phyloP scores from a whole-genome alignment of 2,329 filamentous ascomycete genomes.

The Monascus ruber region DNA sequence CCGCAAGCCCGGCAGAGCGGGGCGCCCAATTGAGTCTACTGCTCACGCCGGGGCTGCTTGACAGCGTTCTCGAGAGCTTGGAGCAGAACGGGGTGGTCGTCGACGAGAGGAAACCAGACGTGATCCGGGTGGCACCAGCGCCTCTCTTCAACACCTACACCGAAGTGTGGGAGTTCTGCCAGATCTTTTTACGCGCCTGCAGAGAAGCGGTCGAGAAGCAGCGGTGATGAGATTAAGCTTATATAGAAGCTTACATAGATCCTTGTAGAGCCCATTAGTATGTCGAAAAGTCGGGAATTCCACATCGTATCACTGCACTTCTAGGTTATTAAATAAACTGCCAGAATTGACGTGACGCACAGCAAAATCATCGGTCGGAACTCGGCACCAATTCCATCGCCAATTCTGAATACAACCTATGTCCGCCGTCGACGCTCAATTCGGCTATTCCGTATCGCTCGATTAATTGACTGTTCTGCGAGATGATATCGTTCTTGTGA shows the following conservation, averaged over 20 bases:
- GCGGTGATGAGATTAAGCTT: slow-evolving; percentile 3
- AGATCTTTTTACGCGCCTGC: slow-evolving; percentile 42
- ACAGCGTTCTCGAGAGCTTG: slow-evolving; percentile 52
- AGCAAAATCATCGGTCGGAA: not conserved
- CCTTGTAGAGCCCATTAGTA: no score
- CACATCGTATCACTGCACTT: no score
- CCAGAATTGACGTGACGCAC: no score
- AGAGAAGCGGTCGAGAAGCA: slow-evolving; percentile 19
- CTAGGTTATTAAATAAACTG: no score
- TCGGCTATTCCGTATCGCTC: not conserved
- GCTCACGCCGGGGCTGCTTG: slow-evolving; percentile 56
- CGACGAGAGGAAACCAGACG: slow-evolving; percentile 75
- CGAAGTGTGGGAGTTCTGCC: slow-evolving; percentile 56
- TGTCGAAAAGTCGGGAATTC: no score
- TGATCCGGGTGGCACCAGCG: slow-evolving; percentile 71
- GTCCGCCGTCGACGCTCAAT: no score
- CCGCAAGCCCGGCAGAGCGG: slow-evolving; percentile 53
- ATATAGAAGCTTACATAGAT: no score
- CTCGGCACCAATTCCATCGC: not conserved
- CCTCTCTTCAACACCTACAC: slow-evolving; percentile 73
- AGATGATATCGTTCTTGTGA: no score
- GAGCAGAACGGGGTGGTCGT: slow-evolving; percentile 61
- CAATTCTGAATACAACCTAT: no score
- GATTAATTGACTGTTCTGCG: not conserved
- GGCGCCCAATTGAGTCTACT: slow-evolving; percentile 71